These are phyloP conservation scores for Microsporum audouinii DNA, from an alignment of 2,329 filamentous ascomycete species.

Conservation along the genomic window DNA sequence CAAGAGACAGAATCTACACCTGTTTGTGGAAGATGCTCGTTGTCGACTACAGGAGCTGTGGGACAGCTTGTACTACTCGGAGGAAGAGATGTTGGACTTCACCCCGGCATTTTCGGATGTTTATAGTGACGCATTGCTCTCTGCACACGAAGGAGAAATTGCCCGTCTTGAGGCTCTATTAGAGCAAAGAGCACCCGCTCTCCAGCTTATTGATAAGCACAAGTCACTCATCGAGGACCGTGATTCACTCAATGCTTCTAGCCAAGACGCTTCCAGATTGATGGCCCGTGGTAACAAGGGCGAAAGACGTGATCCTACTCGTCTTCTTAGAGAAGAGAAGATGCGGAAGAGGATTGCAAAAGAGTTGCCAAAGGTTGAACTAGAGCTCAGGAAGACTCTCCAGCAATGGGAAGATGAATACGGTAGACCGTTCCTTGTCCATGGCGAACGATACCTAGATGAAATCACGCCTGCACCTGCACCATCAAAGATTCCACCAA, in stretches of 20 bases:
- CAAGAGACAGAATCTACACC: slow-evolving; percentile 85
- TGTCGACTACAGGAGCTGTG: slow-evolving; percentile 87
- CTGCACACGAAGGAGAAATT: slow-evolving; percentile 90
- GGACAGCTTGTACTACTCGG: slow-evolving; percentile 87
- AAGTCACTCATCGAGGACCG: slow-evolving; percentile 72
- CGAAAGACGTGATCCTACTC: slow-evolving; percentile 86
- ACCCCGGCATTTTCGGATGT: slow-evolving; percentile 95
- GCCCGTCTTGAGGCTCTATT: slow-evolving; percentile 64
- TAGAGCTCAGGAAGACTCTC: slow-evolving; percentile 69
- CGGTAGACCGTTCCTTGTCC: slow-evolving; percentile 82
- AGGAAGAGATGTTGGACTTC: slow-evolving; percentile 98
- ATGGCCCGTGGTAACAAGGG: slow-evolving; percentile 88
- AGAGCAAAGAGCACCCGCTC: slow-evolving; percentile 75
- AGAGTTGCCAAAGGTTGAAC: slow-evolving; percentile 82
- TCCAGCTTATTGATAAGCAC: slow-evolving; percentile 75
- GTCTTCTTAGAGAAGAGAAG: slow-evolving; percentile 90
- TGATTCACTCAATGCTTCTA: slow-evolving; percentile 76
- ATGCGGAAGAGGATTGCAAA: slow-evolving; percentile 96
- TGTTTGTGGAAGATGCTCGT: slow-evolving; percentile 91
- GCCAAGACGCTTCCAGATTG: slow-evolving; percentile 85
- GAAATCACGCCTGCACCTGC: slow-evolving; percentile 56
- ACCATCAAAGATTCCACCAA: slow-evolving; percentile 51
- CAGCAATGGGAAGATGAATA: slow-evolving; percentile 90
- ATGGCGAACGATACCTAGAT: slow-evolving; percentile 83
- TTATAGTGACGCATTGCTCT: slow-evolving; percentile 87